These are phyloP conservation scores for Physocladia obscura DNA, from an alignment of 192 early-diverging fungal genomes.

Conservation along the genomic window DNA sequence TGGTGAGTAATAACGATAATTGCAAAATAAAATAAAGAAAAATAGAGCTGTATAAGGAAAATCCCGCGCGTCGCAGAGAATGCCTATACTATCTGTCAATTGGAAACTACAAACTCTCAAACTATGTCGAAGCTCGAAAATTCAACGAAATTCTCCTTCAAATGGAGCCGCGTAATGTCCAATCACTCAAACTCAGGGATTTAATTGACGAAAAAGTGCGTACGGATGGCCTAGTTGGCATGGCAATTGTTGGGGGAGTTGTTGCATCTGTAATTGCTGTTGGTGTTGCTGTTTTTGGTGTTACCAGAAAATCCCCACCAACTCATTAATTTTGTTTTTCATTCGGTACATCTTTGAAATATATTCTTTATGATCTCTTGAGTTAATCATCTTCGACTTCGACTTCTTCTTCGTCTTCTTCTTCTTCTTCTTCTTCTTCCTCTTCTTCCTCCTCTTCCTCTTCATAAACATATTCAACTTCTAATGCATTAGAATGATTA, in stretches of 20 bases:
- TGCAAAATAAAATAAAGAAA: too few relatives aligned
- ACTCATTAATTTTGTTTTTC: neutral
- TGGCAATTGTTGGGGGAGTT: constrained; percentile 82
- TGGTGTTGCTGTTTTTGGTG: neutral
- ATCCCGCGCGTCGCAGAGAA: constrained; percentile 82
- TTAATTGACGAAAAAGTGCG: constrained; percentile 83
- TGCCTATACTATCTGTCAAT: constrained; percentile 93
- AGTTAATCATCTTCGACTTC: too few relatives aligned
- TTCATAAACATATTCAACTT: neutral
- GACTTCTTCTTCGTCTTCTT: constrained; percentile 37
- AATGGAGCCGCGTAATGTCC: constrained; percentile 80
- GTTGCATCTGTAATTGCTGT: constrained; percentile 71
- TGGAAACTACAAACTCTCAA: constrained; percentile 87
- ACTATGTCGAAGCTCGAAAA: constrained; percentile 78
- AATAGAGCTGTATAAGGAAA: constrained; percentile 85
- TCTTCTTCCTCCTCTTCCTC: constrained; percentile 28
- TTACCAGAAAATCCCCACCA: neutral
- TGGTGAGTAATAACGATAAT: constrained; percentile 56
- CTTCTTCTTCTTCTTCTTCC: constrained; percentile 35
- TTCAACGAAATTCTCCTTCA: constrained; percentile 80
- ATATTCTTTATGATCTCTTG: neutral
- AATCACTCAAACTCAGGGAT: constrained; percentile 67
- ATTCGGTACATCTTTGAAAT: neutral
- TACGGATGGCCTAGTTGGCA: constrained; percentile 79
- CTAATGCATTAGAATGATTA: too few relatives aligned